Base-by-base conservation (phyloP, 345 rosid genomes). In the Jatropha curcas region DNA sequence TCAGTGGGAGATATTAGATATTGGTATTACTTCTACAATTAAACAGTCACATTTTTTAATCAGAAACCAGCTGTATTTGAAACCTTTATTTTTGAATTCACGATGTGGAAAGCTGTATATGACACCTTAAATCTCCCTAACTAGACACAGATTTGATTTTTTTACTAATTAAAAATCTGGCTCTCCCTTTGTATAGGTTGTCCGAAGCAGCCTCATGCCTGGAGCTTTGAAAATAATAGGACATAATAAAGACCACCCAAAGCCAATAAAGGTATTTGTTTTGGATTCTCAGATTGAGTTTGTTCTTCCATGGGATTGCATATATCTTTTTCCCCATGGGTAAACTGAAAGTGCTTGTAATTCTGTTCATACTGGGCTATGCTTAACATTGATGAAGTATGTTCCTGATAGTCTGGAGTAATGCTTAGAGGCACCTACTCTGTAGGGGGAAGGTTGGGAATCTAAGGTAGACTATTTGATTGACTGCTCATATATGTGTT, bases 181-280 rank as follows among this genome's bases (percentile, higher is more conserved):
- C 43, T 6, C 58, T 46, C n/a, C 37, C 24, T 63, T 59, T 60
- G 48, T 31, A 51, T 73, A 95, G 99, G 90, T 81, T 73, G 91
- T 89, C 57, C 90, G 99, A 25, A 82, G 89, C 65, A 89, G 88
- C 77, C 89, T 95, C 58, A 87, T 95, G 98, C 94, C 92, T 48
- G 98, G 98, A 68, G 87, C 91, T 68, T 77, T 95, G 85, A 95
- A 95, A 81, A 84, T 92, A 33, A 77, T 87, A 73, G 96, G 89
- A 70, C 90, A 87, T 79, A 95, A 91, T 85, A 92, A 92, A 81
- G 92, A 95, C 81, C 92, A 90, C 73, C 94, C 96, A 37, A 92
- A 95, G 81, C 98, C 99, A 60, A 91, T 92, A 48, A 91, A 92
- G 97, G 99, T 95, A 77, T 33, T 24, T 57, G 0, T 71, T 71